Evolutionary conservation across 1,284 basidiomycete species (phyloP), one percentile per base, ranked within the genome.

Genomic region (Irpex sp.): DNA sequence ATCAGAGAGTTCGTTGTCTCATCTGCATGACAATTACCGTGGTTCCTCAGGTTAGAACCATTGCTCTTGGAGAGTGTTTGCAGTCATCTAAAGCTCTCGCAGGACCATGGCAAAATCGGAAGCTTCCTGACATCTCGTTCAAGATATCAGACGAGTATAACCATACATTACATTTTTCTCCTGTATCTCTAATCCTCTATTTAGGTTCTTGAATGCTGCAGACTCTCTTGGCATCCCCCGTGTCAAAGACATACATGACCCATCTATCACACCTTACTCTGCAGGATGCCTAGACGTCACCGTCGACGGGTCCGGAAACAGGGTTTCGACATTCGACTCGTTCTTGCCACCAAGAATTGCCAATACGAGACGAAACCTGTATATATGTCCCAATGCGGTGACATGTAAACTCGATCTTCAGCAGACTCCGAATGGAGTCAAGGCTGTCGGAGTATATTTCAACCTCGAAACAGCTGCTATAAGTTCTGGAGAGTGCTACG

Each of bases 251-350:
- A 64, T 70, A n/a, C 65, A 70, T 20, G 66, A 70, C 45, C 69
- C 69, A 44, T 27, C 59, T 58, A 44, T 65, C 15, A 59, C 69
- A 11, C 69, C 69, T 9, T 67, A 67, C 32, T 15, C 69, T 10
- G 59, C 65, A 22, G 69, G 56, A 42, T 66, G 66, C 20, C n/a
- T 67, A n/a, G 69, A 70, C 32, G 66, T 67, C 6, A 70, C 69
- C 4, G 49, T 70, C 5, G 66, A 70, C 64, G 58, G 63, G 15
- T 15, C 38, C 32, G 69, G 69, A 15, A 32, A 62, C 13, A 67
- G 74, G 7, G 63, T 66, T 13, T 75, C 72, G 3, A 73, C 74
- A 0, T 71, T 67, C 32, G 67, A 64, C 20, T 69, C 72, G 11
- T 75, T 73, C 68, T 54, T 75, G 9, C 69, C 69, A 20, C 27